Evolutionary conservation across 2,329 filamentous ascomycete species (phyloP).

Genomic region (Fusarium marasasianum): DNA sequence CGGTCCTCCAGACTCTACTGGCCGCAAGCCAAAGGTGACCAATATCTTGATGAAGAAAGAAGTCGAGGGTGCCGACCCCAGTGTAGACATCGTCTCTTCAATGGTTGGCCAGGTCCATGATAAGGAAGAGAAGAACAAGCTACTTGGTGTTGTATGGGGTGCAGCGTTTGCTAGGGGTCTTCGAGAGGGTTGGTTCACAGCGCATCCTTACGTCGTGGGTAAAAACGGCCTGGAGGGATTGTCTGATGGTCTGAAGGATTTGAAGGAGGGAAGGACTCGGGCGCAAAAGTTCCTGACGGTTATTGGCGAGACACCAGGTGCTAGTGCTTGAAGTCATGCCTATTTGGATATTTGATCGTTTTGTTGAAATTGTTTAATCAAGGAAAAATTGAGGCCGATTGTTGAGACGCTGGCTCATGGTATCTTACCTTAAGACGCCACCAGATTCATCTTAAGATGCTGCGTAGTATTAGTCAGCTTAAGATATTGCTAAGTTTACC

Average conservation of each 20-base stretch:
- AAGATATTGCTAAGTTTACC: too few species aligned
- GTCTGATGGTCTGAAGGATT: neutral
- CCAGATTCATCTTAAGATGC: neutral
- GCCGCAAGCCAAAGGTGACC: neutral
- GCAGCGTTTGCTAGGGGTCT: conserved; percentile 7
- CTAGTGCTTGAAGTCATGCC: neutral
- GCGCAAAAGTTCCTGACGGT: conserved; percentile 9
- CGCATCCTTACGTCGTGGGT: conserved; percentile 12
- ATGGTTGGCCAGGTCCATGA: neutral
- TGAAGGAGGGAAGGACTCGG: neutral
- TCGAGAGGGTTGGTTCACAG: conserved; percentile 24
- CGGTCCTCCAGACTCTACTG: neutral
- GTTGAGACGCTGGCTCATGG: rapidly evolving
- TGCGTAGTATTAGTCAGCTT: too few species aligned
- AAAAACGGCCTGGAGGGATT: neutral
- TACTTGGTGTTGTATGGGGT: neutral
- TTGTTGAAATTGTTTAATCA: rapidly evolving
- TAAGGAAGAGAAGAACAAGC: neutral
- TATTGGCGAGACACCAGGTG: neutral
- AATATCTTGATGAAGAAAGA: neutral
- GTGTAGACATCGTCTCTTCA: neutral
- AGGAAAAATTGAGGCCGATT: neutral
- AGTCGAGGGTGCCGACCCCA: neutral
- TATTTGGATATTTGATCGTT: rapidly evolving
- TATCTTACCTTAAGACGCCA: neutral